A percentile compares a stretch with the other conserved stretches of the same genome.
These are phyloP conservation scores for Fusarium sp. DNA, from an alignment of 2,329 filamentous ascomycete species.

Conservation along the genomic window DNA sequence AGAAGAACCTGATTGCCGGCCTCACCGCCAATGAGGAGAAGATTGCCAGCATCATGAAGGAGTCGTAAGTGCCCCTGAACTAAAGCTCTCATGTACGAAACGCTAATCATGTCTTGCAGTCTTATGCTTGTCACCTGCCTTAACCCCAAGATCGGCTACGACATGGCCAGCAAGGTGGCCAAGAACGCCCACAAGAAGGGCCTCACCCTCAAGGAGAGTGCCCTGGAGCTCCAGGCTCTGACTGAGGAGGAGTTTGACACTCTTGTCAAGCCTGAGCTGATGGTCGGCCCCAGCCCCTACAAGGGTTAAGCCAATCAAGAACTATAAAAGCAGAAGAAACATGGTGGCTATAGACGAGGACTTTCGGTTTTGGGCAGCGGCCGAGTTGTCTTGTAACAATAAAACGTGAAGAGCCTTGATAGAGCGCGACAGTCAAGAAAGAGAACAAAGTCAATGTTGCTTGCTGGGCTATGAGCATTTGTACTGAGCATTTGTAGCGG, in stretches of 20 bases:
- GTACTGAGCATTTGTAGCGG: too few relatives aligned
- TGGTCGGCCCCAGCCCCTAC: conserved; percentile 83
- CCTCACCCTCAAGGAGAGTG: conserved; percentile 90
- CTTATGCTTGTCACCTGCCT: conserved; percentile 98
- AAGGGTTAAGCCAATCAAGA: conserved; percentile 50
- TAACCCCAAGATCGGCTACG: conserved; percentile 97
- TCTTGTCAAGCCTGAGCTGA: conserved; percentile 91
- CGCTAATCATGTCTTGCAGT: conserved; percentile 57
- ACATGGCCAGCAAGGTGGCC: conserved; percentile 96
- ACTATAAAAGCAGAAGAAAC: not conserved
- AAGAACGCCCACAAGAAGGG: conserved; percentile 99
- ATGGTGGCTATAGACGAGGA: not conserved
- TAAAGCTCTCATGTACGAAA: not conserved
- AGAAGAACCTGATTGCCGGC: conserved; percentile 90
- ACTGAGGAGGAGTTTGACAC: conserved; percentile 90
- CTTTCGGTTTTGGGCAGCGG: not conserved
- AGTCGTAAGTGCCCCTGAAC: conserved; percentile 74
- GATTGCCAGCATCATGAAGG: conserved; percentile 90
- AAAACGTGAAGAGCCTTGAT: not conserved
- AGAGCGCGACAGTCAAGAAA: not conserved
- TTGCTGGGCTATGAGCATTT: too few relatives aligned
- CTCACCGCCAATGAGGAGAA: conserved; percentile 94
- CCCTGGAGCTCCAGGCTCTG: conserved; percentile 91
- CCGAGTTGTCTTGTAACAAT: not conserved
- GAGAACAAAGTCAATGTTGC: too few relatives aligned